Conservation (phyloP, 306 rosid genomes). For the Inga oerstediana region DNA sequence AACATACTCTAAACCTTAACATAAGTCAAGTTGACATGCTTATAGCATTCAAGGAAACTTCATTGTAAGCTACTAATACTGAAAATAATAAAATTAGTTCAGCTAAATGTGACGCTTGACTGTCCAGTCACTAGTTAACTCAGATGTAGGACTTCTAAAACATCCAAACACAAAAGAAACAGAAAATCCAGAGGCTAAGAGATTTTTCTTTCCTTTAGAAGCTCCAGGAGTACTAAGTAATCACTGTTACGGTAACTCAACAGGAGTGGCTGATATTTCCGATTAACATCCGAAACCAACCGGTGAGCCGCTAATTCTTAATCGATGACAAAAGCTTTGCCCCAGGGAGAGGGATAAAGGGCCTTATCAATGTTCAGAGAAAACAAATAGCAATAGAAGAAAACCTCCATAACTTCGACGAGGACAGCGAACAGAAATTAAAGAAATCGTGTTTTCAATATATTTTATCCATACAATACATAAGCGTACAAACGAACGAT, state of each 20-base stretch:
- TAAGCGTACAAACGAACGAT: not conserved
- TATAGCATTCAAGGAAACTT: not conserved
- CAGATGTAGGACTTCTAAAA: no score
- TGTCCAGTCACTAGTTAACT: not conserved
- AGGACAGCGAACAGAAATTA: not conserved
- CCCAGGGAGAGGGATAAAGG: not conserved
- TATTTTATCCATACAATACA: not conserved
- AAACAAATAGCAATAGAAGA: not conserved
- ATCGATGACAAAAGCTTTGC: not conserved
- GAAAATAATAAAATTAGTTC: not conserved
- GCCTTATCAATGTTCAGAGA: not conserved
- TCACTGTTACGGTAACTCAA: no score
- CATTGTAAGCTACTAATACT: not conserved
- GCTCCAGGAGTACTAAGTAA: no score
- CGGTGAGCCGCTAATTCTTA: no score
- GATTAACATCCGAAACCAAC: no score
- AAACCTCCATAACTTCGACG: not conserved
- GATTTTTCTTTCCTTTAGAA: no score
- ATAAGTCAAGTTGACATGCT: not conserved
- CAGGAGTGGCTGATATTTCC: no score
- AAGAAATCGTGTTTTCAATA: not conserved
- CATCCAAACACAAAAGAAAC: no score
- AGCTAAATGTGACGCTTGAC: not conserved
- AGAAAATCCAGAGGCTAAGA: no score
- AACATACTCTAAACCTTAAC: not conserved